Conservation (phyloP, 495 filamentous ascomycete species). For the Tuber umbilicatum region DNA sequence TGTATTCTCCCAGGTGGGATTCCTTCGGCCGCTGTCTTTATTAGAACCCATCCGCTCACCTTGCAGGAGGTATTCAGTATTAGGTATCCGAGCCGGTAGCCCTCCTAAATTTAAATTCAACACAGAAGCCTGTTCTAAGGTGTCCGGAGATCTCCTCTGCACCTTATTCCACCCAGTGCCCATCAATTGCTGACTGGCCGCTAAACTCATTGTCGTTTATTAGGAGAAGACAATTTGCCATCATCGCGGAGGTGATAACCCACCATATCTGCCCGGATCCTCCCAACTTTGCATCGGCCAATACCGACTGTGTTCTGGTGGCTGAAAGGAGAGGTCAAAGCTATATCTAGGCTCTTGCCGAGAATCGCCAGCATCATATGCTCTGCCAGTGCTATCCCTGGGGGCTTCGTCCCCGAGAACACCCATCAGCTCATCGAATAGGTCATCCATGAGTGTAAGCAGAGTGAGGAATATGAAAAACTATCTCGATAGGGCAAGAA, state of each 20-base stretch:
- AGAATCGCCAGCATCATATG: neutral
- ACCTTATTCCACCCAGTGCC: neutral
- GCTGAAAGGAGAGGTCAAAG: neutral
- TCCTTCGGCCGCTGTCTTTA: neutral
- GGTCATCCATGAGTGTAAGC: slow-evolving; percentile 3
- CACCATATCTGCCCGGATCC: neutral
- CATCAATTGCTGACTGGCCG: neutral
- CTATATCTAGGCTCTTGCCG: neutral
- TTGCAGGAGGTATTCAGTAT: neutral
- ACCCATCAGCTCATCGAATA: slow-evolving; percentile 10
- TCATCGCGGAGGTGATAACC: neutral
- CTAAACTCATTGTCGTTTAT: neutral
- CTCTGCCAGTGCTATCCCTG: neutral
- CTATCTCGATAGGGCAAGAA: neutral
- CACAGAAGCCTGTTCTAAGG: neutral
- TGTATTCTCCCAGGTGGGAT: neutral
- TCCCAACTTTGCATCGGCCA: neutral
- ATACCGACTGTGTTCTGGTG: neutral
- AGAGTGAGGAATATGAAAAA: neutral
- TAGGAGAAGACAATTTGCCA: neutral
- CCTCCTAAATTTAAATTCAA: neutral
- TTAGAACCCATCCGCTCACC: neutral
- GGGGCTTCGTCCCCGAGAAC: slow-evolving; percentile 1
- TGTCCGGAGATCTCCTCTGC: neutral
- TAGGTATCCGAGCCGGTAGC: neutral